Evolutionary conservation across 331 rosid species (phyloP).

Genomic region (Spiraea crenata): DNA sequence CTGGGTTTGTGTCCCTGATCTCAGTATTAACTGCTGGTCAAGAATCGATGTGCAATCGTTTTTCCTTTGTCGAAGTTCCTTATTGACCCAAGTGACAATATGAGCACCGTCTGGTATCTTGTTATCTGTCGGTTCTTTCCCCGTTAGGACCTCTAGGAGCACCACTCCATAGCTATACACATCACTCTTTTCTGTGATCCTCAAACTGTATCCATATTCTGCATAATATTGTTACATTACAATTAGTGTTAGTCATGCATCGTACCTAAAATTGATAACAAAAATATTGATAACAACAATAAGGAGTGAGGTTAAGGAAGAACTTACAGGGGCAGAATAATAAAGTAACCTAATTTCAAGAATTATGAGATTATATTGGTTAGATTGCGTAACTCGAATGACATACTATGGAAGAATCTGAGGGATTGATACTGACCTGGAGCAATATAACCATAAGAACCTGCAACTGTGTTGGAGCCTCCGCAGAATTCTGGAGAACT

Average conservation of each 20-base stretch:
- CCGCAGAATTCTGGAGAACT: conserved; percentile 58
- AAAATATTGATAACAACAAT: no score
- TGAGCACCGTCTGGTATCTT: conserved; percentile 74
- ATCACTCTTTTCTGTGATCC: conserved; percentile 94
- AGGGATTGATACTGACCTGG: conserved; percentile 58
- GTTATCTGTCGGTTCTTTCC: conserved; percentile 70
- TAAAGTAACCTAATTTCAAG: background rate
- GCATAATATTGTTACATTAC: conserved; percentile 27
- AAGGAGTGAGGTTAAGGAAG: no score
- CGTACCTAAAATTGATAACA: no score
- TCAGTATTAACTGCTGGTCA: conserved; percentile 68
- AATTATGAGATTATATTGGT: background rate
- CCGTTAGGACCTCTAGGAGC: conserved; percentile 77
- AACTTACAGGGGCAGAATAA: no score
- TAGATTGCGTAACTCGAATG: background rate
- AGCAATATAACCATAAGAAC: conserved; percentile 95
- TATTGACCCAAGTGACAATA: conserved; percentile 71
- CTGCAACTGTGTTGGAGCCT: conserved; percentile 69
- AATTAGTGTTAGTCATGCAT: background rate
- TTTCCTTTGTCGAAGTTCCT: conserved; percentile 57
- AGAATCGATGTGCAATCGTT: conserved; percentile 57
- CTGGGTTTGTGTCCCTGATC: conserved; percentile 71
- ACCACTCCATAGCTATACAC: conserved; percentile 94
- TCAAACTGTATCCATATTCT: conserved; percentile 93
- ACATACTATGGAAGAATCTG: background rate